Percentiles rank a stretch among this genome's conserved stretches.
Conservation (phyloP, 2,329 filamentous ascomycete species). For the Cladophialophora bantiana region DNA sequence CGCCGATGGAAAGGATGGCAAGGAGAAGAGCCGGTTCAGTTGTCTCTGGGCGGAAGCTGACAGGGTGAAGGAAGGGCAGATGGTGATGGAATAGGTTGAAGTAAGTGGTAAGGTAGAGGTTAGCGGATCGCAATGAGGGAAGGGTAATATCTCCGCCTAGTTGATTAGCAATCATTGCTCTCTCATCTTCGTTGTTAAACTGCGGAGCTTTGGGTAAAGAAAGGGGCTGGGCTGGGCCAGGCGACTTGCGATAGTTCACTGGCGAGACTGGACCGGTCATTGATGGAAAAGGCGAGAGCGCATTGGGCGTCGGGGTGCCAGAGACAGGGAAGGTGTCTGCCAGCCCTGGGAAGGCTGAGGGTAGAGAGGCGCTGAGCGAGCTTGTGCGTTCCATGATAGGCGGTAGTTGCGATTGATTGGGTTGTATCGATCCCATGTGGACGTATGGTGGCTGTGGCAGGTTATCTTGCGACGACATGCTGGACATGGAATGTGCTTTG, state of each 20-base stretch:
- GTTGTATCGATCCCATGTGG: conserved; percentile 63
- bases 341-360: conserved; percentile 73
- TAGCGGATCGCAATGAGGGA: conserved; percentile 79
- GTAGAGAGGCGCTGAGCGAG: conserved; percentile 65
- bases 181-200: conserved; percentile 82
- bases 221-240: conserved; percentile 70
- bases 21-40: conserved; percentile 83
- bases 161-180: conserved; percentile 84
- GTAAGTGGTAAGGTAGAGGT: conserved; percentile 93
- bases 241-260: conserved; percentile 73
- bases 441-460: conserved; percentile 68
- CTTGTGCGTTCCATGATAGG: conserved; percentile 71
- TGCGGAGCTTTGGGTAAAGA: conserved; percentile 77
- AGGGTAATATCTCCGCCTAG: conserved; percentile 87
- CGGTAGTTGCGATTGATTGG: conserved; percentile 69
- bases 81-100: conserved; percentile 98
- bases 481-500: conserved; percentile 78
- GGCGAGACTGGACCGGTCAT: conserved; percentile 73
- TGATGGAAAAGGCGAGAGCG: conserved; percentile 74
- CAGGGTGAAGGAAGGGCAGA: conserved; percentile 90
- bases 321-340: conserved; percentile 74
- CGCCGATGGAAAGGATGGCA: conserved; percentile 91
- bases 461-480: conserved; percentile 70
- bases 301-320: conserved; percentile 72
- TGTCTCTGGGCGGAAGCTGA: conserved; percentile 82